Evolutionary conservation across 306 rosid species (phyloP).

Genomic region (Quercus gilva): DNA sequence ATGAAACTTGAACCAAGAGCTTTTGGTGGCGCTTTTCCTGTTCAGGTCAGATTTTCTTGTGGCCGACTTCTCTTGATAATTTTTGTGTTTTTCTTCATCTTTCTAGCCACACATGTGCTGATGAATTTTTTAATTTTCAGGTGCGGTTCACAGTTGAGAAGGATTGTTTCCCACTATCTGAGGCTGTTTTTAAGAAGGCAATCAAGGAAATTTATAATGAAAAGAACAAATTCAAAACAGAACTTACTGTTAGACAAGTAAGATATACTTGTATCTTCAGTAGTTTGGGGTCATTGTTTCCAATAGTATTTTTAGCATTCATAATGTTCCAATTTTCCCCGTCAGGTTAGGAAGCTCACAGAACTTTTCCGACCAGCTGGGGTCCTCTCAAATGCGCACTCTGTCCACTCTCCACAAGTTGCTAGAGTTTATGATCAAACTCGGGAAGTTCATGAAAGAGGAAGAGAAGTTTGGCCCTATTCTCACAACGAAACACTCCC

Average conservation of each 20-base stretch:
- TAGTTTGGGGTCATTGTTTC: slow-evolving; percentile 3
- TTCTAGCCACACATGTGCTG: slow-evolving; percentile 19
- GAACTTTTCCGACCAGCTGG: slow-evolving; percentile 66
- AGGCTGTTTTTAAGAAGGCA: slow-evolving; percentile 69
- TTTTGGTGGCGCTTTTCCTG: slow-evolving; percentile 85
- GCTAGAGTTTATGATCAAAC: slow-evolving; percentile 30
- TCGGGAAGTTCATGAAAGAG: slow-evolving; percentile 27
- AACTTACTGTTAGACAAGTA: slow-evolving; percentile 77
- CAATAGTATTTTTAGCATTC: not conserved
- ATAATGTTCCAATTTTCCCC: slow-evolving; percentile 18
- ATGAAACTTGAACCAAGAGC: slow-evolving; percentile 87
- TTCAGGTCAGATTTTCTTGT: slow-evolving; percentile 57
- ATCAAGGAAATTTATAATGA: slow-evolving; percentile 74
- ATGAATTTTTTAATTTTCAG: slow-evolving; percentile 42
- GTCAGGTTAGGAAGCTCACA: slow-evolving; percentile 78
- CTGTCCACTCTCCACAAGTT: slow-evolving; percentile 27
- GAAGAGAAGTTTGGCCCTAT: slow-evolving; percentile 24
- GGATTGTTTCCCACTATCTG: slow-evolving; percentile 85
- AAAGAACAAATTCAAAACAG: slow-evolving; percentile 68
- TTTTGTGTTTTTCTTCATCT: not conserved
- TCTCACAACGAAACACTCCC: slow-evolving; percentile 28
- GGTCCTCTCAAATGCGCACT: slow-evolving; percentile 27
- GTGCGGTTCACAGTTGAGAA: slow-evolving; percentile 65
- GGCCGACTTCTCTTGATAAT: not conserved
- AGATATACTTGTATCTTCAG: slow-evolving; percentile 16